Evolutionary conservation across 208 protist genomes (phyloP).

Genomic region (Leishmania tropica): DNA sequence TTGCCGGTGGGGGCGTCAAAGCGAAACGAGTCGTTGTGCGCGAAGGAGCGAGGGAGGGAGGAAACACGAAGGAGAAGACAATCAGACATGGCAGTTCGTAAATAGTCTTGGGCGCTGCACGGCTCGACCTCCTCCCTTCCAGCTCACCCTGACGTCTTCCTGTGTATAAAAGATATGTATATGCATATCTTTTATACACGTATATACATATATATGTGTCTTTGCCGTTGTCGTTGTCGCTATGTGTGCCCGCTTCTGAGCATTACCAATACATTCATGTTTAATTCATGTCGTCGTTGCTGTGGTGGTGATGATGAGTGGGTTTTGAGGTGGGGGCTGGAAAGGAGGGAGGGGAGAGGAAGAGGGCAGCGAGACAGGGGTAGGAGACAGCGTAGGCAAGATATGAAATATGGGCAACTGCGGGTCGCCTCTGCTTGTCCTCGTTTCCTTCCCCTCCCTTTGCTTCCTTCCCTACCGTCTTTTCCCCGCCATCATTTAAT

Average conservation of each 20-base stretch:
- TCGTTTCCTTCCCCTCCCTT: background rate
- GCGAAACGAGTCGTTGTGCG: background rate
- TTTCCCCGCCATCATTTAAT: background rate
- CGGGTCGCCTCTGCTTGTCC: no score
- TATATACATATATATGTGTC: conserved; percentile 19
- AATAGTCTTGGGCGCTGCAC: background rate
- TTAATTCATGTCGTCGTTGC: background rate
- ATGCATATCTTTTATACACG: no score
- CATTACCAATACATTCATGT: background rate
- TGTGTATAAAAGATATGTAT: background rate
- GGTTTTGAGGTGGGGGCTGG: background rate
- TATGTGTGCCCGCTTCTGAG: background rate
- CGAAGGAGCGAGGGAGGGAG: background rate
- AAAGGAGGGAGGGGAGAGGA: background rate
- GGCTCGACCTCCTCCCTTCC: background rate
- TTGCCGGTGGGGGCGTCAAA: background rate
- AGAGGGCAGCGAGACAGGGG: background rate
- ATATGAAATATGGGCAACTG: background rate
- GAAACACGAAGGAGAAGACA: background rate
- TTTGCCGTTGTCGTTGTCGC: background rate
- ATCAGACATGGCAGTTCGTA: background rate
- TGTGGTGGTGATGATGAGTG: background rate
- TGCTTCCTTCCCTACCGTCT: no score
- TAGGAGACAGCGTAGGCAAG: background rate
- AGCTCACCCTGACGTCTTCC: background rate